Evolutionary conservation across 148 eudicot species (phyloP), one percentile per base, ranked within the genome.

Genomic region (Cornus kousa): DNA sequence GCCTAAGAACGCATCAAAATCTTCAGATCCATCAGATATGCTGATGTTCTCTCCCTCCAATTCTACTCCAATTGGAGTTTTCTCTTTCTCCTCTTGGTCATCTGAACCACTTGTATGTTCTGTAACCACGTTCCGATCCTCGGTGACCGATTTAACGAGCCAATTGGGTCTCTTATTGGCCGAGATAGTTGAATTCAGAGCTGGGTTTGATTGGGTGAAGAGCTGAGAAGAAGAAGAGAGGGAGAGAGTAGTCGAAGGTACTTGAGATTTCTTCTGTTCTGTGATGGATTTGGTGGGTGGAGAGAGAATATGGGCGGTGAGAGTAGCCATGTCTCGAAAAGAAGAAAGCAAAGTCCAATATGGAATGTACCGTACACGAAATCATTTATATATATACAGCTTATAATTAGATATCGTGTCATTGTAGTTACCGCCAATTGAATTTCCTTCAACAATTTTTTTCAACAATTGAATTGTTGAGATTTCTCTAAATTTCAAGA

Each of bases 1-100:
- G 83, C 93, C 95, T 55, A 91, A 50, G 65, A 89, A 48, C 85
- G 76, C 89, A 70, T 84, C 85, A 71, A 78, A 48, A 73, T 81
- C 86, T 59, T 83, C 91, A n/a, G 73, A n/a, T 50, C 66, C 79
- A 68, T 33, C 28, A 53, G 66, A 9, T 62, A 35, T 6, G 23
- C 13, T 22, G 3, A 28, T 28, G 0, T 24, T 70, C 59, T 59
- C 69, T 60, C 16, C 74, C 59, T 50, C 73, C 66, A 33, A 31
- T 68, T 50, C 79, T 50, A 19, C 35, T 13, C 48, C 73, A 77
- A 77, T 68, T 53, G 28, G 14, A 68, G 6, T 48, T 9, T 46
- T 59, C 39, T 53, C 20, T 57, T 37, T 74, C 7, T 70, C 74
- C 8, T 70, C 24, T 57, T 23, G 6, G n/a, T 70, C 74, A 60